A percentile compares a stretch with the other conserved stretches of the same genome.
Evolutionary conservation across 2,329 filamentous ascomycete species (phyloP).

Genomic region (Cladobotryum protrusum): DNA sequence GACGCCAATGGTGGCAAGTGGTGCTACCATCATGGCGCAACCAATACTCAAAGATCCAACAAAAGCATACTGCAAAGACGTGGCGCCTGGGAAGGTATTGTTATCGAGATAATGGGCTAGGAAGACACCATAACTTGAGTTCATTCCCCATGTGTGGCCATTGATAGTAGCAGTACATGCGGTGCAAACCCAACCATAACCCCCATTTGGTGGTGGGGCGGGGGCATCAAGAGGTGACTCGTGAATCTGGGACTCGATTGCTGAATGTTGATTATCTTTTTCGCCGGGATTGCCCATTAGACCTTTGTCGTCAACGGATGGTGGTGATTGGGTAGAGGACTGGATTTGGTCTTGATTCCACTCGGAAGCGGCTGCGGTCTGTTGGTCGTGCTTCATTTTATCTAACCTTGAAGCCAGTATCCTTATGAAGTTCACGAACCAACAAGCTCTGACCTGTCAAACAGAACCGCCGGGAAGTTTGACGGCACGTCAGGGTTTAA

Average conservation of each 20-base stretch:
- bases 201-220: constrained; percentile 48
- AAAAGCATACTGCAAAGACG: constrained; percentile 65
- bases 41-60: constrained; percentile 47
- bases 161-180: constrained; percentile 46
- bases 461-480: no score
- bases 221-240: constrained; percentile 8
- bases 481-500: no score
- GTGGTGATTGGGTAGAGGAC: not conserved
- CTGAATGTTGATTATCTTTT: constrained; percentile 1
- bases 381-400: constrained; percentile 1
- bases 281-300: not conserved
- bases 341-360: not conserved
- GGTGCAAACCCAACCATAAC: constrained; percentile 47
- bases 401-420: not conserved
- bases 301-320: not conserved
- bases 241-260: constrained; percentile 1
- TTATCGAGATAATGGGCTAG: constrained; percentile 52
- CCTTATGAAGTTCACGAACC: no score
- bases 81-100: constrained; percentile 56
- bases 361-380: not conserved
- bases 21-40: constrained; percentile 59
- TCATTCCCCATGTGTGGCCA: constrained; percentile 69
- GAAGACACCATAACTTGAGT: constrained; percentile 46
- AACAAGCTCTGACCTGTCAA: no score
- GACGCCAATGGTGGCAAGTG: constrained; percentile 57